Base-by-base conservation (phyloP, 2,329 filamentous ascomycete species). In the Diaporthe batatas region DNA sequence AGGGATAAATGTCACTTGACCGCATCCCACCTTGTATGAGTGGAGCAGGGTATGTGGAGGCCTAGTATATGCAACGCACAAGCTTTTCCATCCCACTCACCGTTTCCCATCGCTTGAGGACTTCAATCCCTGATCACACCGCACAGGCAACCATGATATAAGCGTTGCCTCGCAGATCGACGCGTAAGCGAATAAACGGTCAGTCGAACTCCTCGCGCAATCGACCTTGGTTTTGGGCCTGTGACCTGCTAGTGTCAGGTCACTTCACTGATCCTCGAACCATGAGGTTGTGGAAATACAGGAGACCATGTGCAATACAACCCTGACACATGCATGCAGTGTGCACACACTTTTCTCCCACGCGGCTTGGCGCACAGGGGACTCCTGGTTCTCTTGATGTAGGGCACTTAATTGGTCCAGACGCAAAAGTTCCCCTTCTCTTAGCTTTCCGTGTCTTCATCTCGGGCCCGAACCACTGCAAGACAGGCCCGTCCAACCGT, bases 51-150 rank as follows among this genome's bases (percentile, higher is more conserved):
- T 65, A 25, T 21, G 59, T 42, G 59, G 59, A 49, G 14, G 25
- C 29, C 42, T 11, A 49, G 59, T 29, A 49, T 34, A 49, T 65
- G 59, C 44, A 47, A 65, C 59, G 59, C 59, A 65, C 59, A 65
- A 65, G 59, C 59, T 51, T 51, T 47, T 47, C 44, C 44, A 47
- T 47, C 44, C 44, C 44, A n/a, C 44, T 47, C 44, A 47, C 21
- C 18, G 44, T 47, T 47, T 47, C 21, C 21, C 44, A n/a, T 47
- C 18, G 42, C 16, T 21, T n/a, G 6, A 47, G 44, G 7, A 47
- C 44, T n/a, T 21, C 59, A 25, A 23, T n/a, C n/a, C n/a, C n/a
- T n/a, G n/a, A 18, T 65, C 59, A 65, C 59, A 51, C 42, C 44
- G 16, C 59, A 65, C 7, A 44, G 18, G 44, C 42, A 55, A 14